phyloP scores from a whole-genome alignment of 2,329 filamentous ascomycete genomes.

The Neobulgaria alba region DNA sequence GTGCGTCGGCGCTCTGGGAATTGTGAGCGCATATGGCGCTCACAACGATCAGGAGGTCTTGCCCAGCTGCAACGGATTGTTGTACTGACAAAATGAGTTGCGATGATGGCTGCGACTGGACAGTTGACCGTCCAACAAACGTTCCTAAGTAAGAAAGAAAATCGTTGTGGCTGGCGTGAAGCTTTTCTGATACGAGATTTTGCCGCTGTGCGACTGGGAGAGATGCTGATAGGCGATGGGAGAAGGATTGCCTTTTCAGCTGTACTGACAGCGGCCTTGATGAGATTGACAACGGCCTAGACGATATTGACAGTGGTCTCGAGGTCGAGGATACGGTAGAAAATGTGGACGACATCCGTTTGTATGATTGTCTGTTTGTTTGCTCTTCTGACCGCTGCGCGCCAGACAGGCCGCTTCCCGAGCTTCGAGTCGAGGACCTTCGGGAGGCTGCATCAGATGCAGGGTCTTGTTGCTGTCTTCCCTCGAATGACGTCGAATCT shows the following conservation, averaged over 20 bases:
- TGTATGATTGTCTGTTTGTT: conserved; percentile 24
- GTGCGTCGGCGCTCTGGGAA: conserved; percentile 52
- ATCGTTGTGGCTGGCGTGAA: conserved; percentile 73
- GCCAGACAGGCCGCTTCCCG: conserved; percentile 22
- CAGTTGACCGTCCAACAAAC: conserved; percentile 81
- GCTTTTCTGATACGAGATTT: conserved; percentile 73
- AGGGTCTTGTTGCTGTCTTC: conserved; percentile 35
- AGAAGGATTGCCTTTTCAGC: conserved; percentile 25
- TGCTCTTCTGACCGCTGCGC: conserved; percentile 23
- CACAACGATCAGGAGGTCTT: conserved; percentile 68
- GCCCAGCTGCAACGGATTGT: conserved; percentile 74
- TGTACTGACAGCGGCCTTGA: conserved; percentile 18
- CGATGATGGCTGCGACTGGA: conserved; percentile 83
- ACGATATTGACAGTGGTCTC: conserved; percentile 21
- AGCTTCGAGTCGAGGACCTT: conserved; percentile 25
- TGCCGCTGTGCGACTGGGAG: conserved; percentile 54
- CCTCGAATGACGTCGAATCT: conserved; percentile 42
- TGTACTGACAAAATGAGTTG: conserved; percentile 77
- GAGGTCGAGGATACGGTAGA: conserved; percentile 14
- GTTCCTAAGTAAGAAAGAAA: conserved; percentile 88
- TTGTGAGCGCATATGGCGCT: conserved; percentile 77
- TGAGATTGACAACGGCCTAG: no score
- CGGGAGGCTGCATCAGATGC: conserved; percentile 28
- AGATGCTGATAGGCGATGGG: conserved; percentile 71
- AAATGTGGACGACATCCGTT: conserved; percentile 21